Evolutionary conservation across 176 grass and related monocot genomes (phyloP).

Genomic region (Cenchrus americanus): DNA sequence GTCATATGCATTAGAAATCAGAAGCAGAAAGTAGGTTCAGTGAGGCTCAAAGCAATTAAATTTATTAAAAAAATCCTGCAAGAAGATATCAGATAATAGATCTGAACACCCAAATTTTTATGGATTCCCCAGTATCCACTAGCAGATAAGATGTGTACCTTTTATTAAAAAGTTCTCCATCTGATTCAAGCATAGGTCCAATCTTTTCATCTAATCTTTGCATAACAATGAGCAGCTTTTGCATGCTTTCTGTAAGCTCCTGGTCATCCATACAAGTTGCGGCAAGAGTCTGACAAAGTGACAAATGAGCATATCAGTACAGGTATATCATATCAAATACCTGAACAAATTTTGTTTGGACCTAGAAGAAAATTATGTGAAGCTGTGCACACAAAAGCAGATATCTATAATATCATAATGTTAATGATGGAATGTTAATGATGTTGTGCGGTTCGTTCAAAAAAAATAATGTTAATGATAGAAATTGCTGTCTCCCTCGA

Average conservation of each 20-base stretch:
- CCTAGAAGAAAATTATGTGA: neutral
- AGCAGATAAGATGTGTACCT: slow-evolving; percentile 60
- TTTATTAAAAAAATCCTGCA: slow-evolving; percentile 15
- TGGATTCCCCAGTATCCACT: slow-evolving; percentile 7
- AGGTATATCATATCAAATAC: slow-evolving; percentile 14
- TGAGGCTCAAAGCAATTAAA: slow-evolving; percentile 1
- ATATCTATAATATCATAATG: neutral
- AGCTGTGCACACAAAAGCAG: neutral
- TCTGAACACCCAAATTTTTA: slow-evolving; percentile 22
- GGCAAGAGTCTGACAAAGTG: slow-evolving; percentile 80
- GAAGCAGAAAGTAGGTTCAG: slow-evolving; percentile 15
- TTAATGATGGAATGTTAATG: neutral
- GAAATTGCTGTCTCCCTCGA: neutral
- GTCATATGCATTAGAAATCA: neutral
- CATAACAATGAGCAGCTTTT: slow-evolving; percentile 94
- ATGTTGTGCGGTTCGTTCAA: too few relatives aligned
- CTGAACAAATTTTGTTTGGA: neutral
- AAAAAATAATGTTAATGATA: too few relatives aligned
- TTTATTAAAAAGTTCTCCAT: slow-evolving; percentile 96
- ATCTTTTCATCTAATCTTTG: slow-evolving; percentile 95
- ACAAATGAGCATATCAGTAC: slow-evolving; percentile 37
- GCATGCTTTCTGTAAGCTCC: slow-evolving; percentile 89
- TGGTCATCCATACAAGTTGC: slow-evolving; percentile 91
- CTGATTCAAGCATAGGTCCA: slow-evolving; percentile 80
- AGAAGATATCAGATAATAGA: neutral